Evolutionary conservation across 2,329 filamentous ascomycete species (phyloP).

Genomic region (Phyllachora maydis): DNA sequence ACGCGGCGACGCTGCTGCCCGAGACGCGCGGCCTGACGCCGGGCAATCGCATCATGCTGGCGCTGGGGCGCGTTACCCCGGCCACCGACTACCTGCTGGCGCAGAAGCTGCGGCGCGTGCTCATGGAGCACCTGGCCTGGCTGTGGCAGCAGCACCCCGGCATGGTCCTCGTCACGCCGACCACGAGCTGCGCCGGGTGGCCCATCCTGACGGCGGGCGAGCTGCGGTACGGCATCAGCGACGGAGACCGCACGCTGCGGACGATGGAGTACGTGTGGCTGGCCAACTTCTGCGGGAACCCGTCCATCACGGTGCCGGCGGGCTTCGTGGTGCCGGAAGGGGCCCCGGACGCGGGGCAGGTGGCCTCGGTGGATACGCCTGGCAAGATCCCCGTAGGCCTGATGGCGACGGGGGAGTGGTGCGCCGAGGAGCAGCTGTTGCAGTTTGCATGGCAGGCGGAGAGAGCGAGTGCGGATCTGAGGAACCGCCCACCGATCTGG

Average conservation of each 20-base stretch:
- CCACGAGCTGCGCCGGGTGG: constrained; percentile 28
- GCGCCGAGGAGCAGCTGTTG: constrained; percentile 24
- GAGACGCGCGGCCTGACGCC: constrained; percentile 29
- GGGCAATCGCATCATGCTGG: constrained; percentile 45
- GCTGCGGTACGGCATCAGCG: constrained; percentile 18
- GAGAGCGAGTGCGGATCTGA: constrained; percentile 13
- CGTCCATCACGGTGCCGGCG: constrained; percentile 20
- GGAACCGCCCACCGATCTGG: constrained; percentile 17
- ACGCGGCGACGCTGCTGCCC: constrained; percentile 25
- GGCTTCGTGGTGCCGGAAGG: constrained; percentile 20
- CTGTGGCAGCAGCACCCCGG: constrained; percentile 46
- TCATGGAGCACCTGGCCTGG: constrained; percentile 51
- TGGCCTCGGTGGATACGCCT: constrained; percentile 11
- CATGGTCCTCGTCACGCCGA: constrained; percentile 52
- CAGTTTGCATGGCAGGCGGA: constrained; percentile 26
- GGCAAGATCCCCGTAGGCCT: constrained; percentile 28
- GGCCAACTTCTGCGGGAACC: constrained; percentile 27
- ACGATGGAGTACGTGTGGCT: constrained; percentile 29
- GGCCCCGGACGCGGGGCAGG: constrained; percentile 8
- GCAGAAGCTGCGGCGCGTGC: constrained; percentile 45
- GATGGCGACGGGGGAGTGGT: constrained; percentile 35
- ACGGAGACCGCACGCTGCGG: constrained; percentile 22
- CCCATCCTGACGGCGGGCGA: constrained; percentile 16
- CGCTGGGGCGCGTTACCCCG: constrained; percentile 38
- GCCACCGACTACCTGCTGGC: constrained; percentile 47